Conservation (phyloP, 1,139 yeast species). For the Pichia norvegensis region DNA sequence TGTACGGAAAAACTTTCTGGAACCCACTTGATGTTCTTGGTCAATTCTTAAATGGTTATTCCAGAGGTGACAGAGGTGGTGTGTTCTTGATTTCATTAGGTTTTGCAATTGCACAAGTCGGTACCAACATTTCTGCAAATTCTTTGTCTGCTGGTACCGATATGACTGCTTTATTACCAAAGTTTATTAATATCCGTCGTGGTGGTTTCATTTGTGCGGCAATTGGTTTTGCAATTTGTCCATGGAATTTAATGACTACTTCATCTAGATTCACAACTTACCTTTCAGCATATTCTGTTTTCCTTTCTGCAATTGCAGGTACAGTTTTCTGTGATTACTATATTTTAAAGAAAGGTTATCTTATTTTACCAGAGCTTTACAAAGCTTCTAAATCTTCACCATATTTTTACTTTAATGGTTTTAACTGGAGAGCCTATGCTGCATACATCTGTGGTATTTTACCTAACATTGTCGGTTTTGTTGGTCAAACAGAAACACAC, state of each 20-base stretch:
- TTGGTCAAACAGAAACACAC: slow-evolving; percentile 47
- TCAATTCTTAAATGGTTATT: slow-evolving; percentile 50
- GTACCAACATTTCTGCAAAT: slow-evolving; percentile 89
- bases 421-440: slow-evolving; percentile 74
- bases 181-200: slow-evolving; percentile 73
- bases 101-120: slow-evolving; percentile 78
- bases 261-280: slow-evolving; percentile 77
- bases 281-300: slow-evolving; percentile 77
- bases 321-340: slow-evolving; percentile 72
- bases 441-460: slow-evolving; percentile 69
- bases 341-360: slow-evolving; percentile 65
- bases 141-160: slow-evolving; percentile 89
- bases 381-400: slow-evolving; percentile 35
- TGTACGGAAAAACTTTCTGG: slow-evolving; percentile 74
- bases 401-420: slow-evolving; percentile 58
- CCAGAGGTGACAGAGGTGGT: slow-evolving; percentile 77
- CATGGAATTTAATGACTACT: slow-evolving; percentile 77
- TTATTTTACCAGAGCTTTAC: slow-evolving; percentile 59
- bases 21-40: slow-evolving; percentile 74
- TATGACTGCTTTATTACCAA: slow-evolving; percentile 74
- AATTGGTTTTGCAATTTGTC: slow-evolving; percentile 72
- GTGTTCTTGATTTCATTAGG: slow-evolving; percentile 73
- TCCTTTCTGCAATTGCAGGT: slow-evolving; percentile 82
- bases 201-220: slow-evolving; percentile 75
- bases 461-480: slow-evolving; percentile 84